A percentile compares a stretch with the other conserved stretches of the same genome.
Conservation (phyloP, 2,329 filamentous ascomycete species). For the Fusarium setosum region DNA sequence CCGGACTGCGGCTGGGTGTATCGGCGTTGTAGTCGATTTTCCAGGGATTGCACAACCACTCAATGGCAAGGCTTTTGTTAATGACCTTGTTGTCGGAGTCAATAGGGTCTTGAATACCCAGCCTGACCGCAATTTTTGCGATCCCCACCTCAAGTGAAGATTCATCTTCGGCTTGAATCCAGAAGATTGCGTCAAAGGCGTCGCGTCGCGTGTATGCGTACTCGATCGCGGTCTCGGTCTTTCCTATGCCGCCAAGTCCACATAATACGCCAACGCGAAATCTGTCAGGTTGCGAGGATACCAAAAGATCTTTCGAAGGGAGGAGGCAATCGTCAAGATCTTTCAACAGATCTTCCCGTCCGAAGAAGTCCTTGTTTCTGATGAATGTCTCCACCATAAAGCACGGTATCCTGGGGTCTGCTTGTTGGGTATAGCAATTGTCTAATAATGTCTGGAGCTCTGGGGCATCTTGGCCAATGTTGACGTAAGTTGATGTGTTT, state of each 20-base stretch:
- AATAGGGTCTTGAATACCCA: background rate
- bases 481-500: too few relatives aligned
- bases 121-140: background rate
- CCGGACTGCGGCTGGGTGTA: background rate
- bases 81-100: background rate
- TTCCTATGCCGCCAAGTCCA: background rate
- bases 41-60: background rate
- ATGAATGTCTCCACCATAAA: background rate
- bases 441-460: too few relatives aligned
- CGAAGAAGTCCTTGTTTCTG: background rate
- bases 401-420: background rate
- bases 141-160: background rate
- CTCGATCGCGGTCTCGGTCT: background rate
- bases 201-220: background rate
- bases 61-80: background rate
- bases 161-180: background rate
- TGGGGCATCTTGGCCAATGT: too few relatives aligned
- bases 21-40: background rate
- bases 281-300: background rate
- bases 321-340: background rate
- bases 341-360: background rate
- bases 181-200: background rate
- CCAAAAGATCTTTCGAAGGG: background rate
- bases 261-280: background rate
- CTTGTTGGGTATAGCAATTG: too few relatives aligned